Percentiles rank a stretch among this genome's conserved stretches.
phyloP scores from a whole-genome alignment of 768 basidiomycete species.

The Gloeopeniophorella convolvens region DNA sequence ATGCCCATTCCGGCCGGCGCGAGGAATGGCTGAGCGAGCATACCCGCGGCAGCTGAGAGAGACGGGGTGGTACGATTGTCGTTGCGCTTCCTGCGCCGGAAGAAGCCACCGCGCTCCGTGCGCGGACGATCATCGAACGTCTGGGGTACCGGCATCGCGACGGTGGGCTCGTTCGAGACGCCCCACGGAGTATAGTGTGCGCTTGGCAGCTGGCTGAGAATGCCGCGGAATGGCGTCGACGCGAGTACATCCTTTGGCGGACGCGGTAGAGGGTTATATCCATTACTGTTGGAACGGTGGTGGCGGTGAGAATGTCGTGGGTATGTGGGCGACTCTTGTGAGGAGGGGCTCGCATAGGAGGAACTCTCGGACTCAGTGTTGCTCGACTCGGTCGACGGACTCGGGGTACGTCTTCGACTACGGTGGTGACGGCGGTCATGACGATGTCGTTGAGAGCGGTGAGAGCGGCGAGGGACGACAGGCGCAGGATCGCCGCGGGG shows the following conservation, averaged over 20 bases:
- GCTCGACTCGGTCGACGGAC: slow-evolving; percentile 2
- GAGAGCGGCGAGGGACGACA: slow-evolving; percentile 5
- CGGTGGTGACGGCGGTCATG: not conserved
- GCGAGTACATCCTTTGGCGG: slow-evolving; percentile 59
- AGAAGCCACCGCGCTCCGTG: slow-evolving; percentile 3
- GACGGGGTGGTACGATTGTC: not conserved
- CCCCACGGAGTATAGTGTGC: slow-evolving; percentile 26
- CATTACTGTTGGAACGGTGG: slow-evolving; percentile 8
- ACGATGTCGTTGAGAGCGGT: slow-evolving; percentile 1
- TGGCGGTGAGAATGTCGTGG: not conserved
- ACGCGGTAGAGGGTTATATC: slow-evolving; percentile 52
- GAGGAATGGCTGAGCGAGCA: not conserved
- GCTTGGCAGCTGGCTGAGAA: slow-evolving; percentile 44
- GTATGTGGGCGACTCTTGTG: slow-evolving; percentile 4
- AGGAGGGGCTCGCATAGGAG: slow-evolving; percentile 1
- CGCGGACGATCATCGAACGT: not conserved
- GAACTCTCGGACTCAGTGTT: not conserved
- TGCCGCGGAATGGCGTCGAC: slow-evolving; percentile 46
- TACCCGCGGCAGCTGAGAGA: not conserved
- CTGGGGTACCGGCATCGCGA: not conserved
- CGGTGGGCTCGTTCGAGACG: not conserved
- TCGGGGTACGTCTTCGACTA: slow-evolving; percentile 4
- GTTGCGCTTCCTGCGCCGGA: slow-evolving; percentile 1
- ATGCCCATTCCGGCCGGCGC: not conserved
- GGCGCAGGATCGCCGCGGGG: not conserved